Conservation (phyloP, 257 asterid species). For the Nicotiana sylvestris region DNA sequence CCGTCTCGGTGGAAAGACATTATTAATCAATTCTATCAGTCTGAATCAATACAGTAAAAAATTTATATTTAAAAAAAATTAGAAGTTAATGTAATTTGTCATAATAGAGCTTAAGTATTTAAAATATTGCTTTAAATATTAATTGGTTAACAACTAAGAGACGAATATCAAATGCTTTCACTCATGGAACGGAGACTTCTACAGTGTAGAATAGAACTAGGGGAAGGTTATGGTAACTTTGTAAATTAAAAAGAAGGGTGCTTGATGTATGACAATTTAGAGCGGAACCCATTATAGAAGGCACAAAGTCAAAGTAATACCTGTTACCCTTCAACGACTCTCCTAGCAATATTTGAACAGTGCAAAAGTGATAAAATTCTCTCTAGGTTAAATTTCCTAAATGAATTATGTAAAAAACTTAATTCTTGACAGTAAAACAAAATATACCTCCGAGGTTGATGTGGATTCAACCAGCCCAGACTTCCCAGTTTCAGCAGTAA, state of each 20-base stretch:
- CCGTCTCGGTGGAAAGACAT: neutral
- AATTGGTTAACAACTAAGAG: neutral
- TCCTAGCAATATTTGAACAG: neutral
- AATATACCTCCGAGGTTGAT: constrained; percentile 71
- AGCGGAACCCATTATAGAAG: neutral
- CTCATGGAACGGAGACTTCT: neutral
- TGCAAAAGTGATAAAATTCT: neutral
- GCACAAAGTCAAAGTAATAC: neutral
- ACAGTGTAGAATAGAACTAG: neutral
- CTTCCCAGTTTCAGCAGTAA: constrained; percentile 61
- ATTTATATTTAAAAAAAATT: neutral
- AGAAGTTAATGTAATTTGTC: neutral
- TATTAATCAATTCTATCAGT: too few species aligned
- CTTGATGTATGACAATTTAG: neutral
- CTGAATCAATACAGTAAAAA: neutral
- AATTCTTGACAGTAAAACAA: neutral
- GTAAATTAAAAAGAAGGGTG: neutral
- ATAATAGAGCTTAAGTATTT: neutral
- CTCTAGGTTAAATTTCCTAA: neutral
- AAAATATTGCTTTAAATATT: neutral
- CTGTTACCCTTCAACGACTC: neutral
- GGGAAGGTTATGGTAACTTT: neutral
- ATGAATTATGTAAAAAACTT: neutral
- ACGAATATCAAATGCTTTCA: neutral
- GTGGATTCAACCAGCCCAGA: constrained; percentile 43